Evolutionary conservation across 2,329 filamentous ascomycete species (phyloP), one percentile per base, ranked within the genome.

Genomic region (Trichoderma pleuroti): DNA sequence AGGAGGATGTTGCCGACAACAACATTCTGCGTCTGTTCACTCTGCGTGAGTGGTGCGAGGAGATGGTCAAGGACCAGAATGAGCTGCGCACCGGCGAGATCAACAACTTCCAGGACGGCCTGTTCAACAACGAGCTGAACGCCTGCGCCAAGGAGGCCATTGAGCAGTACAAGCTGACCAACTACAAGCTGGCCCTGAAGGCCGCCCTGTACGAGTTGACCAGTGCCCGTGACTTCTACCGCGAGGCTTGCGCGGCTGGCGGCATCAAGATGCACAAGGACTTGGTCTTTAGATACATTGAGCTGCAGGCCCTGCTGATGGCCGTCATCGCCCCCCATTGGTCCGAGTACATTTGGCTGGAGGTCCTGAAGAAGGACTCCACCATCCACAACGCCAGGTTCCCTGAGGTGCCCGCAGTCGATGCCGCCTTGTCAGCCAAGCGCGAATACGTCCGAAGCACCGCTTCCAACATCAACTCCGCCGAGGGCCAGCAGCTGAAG

Each of bases 41-140:
- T 32, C 85, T 97, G 67, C 90, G 93, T 78, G 93, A 97, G 80
- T 98, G 95, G 95, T 94, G 93, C 73, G 93, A 98, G 82, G 93
- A 97, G 78, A 88, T 93, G 77, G 83, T 92, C 70, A 88, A 90
- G 75, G 91, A 95, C 71, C 85, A 92, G 77, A 82, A 84, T 26
- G 75, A 79, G 65, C 90, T 97, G 77, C 91, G 95, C 64, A 89
- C 89, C n/a, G 93, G 93, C 63, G 86, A 90, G 75, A 88, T 90
- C 73, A 90, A 92, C 79, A 84, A 88, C 69, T 93, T 97, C 84
- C 93, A 93, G 81, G 96, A 99, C 79, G 88, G 90, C 71, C 86
- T 98, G 60, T 98, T 99, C 79, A 88, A 93, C 77, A 98, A 99
- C 79, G 95, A 99, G 82, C 88, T 99, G 84, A 96, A 97, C 79